Percentiles rank a stretch among this genome's conserved stretches.
These are phyloP conservation scores for Psilocybe tampanensis DNA, from an alignment of 768 basidiomycete genomes.

Conservation along the genomic window DNA sequence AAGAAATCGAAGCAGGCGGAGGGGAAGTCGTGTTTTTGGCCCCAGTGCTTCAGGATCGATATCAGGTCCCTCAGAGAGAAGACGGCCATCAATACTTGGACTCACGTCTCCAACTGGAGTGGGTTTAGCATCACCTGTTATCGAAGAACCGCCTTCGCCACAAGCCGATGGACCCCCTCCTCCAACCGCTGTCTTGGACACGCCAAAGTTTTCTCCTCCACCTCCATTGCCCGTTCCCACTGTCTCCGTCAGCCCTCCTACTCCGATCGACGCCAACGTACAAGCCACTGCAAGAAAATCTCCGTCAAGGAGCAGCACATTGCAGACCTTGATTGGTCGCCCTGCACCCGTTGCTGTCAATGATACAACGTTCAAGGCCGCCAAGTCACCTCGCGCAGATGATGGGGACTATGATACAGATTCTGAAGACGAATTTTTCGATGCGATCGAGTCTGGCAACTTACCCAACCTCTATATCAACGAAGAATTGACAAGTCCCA, in stretches of 20 bases:
- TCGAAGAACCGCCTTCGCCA: conserved; percentile 17
- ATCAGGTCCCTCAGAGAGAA: conserved; percentile 19
- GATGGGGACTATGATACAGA: conserved; percentile 52
- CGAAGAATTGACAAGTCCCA: conserved; percentile 55
- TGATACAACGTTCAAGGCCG: not conserved
- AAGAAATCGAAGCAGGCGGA: conserved; percentile 54
- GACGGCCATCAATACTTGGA: conserved; percentile 18
- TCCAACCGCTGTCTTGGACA: conserved; percentile 7
- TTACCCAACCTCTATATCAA: conserved; percentile 77
- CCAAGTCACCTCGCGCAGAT: not conserved
- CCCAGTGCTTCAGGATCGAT: conserved; percentile 20
- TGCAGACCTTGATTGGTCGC: not conserved
- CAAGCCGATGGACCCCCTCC: conserved; percentile 12
- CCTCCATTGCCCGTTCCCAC: conserved; percentile 3
- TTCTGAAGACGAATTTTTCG: conserved; percentile 96
- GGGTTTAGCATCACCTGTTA: conserved; percentile 5
- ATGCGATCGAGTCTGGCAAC: conserved; percentile 86
- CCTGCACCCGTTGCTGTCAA: not conserved
- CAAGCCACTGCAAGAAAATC: not conserved
- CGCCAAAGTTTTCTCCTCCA: conserved; percentile 7
- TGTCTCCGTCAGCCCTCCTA: conserved; percentile 4
- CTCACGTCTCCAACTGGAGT: not conserved
- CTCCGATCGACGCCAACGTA: not conserved
- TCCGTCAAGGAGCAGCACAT: conserved; percentile 8
- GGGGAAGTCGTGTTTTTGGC: conserved; percentile 61